phyloP scores from a whole-genome alignment of 495 filamentous ascomycete genomes.

The Echria macrotheca region DNA sequence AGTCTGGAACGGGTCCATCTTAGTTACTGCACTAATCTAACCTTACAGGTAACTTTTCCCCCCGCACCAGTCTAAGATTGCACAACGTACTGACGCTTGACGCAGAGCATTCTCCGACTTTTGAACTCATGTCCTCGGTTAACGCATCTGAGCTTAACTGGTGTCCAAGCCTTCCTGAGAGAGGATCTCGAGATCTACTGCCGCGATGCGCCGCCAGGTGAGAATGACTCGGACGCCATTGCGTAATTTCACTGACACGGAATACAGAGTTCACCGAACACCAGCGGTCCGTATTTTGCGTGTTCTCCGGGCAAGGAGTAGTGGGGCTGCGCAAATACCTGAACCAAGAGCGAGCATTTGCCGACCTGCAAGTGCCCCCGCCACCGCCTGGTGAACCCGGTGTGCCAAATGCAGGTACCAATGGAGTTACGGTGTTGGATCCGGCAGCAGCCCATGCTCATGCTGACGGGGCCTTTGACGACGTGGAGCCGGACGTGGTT shows the following conservation, averaged over 20 bases:
- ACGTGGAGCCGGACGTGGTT: slow-evolving; percentile 28
- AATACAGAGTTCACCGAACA: slow-evolving; percentile 83
- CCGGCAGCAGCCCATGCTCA: slow-evolving; percentile 6
- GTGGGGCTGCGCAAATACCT: slow-evolving; percentile 68
- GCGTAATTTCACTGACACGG: slow-evolving; percentile 22
- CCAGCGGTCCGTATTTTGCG: slow-evolving; percentile 92
- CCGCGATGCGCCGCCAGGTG: slow-evolving; percentile 74
- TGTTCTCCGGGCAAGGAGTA: slow-evolving; percentile 89
- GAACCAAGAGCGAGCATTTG: slow-evolving; percentile 45
- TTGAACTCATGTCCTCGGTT: slow-evolving; percentile 87
- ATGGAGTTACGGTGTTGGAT: neutral
- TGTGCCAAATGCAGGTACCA: neutral
- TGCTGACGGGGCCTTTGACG: slow-evolving; percentile 29
- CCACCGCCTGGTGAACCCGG: neutral
- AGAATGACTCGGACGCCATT: neutral
- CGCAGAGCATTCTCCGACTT: slow-evolving; percentile 80
- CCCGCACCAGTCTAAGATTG: no score
- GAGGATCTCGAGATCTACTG: slow-evolving; percentile 77
- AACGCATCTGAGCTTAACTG: slow-evolving; percentile 92
- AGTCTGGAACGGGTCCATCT: slow-evolving; percentile 89
- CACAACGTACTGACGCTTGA: no score
- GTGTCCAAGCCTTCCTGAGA: slow-evolving; percentile 76
- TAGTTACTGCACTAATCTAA: slow-evolving; percentile 86
- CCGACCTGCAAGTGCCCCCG: slow-evolving; percentile 13
- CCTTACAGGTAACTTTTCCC: slow-evolving; percentile 57